Evolutionary conservation across 352 stramenopile genomes (phyloP).

Genomic region (Phytophthora foliorum): DNA sequence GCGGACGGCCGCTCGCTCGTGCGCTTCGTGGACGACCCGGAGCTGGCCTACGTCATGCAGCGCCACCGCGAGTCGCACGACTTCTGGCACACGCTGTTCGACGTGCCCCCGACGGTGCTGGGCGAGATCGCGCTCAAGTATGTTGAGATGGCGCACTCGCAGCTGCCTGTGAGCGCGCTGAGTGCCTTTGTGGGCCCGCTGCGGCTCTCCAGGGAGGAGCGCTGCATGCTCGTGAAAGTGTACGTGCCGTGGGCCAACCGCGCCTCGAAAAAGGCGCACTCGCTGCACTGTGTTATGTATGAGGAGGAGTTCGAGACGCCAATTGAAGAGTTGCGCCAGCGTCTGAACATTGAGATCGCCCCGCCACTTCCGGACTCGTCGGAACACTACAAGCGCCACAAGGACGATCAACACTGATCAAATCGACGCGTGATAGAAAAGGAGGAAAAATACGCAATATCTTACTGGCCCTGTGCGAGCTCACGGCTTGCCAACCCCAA

Average conservation of each 20-base stretch:
- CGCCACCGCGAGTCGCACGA: conserved; percentile 96
- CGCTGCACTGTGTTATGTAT: conserved; percentile 96
- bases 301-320: conserved; percentile 95
- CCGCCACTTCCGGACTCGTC: conserved; percentile 45
- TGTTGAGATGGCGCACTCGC: conserved; percentile 97
- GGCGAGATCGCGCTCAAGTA: conserved; percentile 98
- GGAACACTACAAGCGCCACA: conserved; percentile 39
- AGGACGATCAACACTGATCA: conserved; percentile 26
- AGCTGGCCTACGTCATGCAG: conserved; percentile 98
- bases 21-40: conserved; percentile 92
- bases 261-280: conserved; percentile 70
- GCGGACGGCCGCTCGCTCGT: conserved; percentile 88
- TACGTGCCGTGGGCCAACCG: conserved; percentile 96
- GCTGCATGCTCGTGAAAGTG: conserved; percentile 74
- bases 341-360: conserved; percentile 61
- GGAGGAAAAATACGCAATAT: conserved; percentile 20
- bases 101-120: conserved; percentile 94
- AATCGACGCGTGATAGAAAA: conserved; percentile 9
- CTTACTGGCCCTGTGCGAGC: conserved; percentile 10
- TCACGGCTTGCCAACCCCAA: conserved; percentile 40
- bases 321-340: conserved; percentile 87
- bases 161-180: conserved; percentile 95
- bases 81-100: conserved; percentile 97
- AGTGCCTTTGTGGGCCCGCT: conserved; percentile 93
- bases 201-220: conserved; percentile 79